phyloP scores from a whole-genome alignment of 306 rosid species.

The Vigna mungo region DNA sequence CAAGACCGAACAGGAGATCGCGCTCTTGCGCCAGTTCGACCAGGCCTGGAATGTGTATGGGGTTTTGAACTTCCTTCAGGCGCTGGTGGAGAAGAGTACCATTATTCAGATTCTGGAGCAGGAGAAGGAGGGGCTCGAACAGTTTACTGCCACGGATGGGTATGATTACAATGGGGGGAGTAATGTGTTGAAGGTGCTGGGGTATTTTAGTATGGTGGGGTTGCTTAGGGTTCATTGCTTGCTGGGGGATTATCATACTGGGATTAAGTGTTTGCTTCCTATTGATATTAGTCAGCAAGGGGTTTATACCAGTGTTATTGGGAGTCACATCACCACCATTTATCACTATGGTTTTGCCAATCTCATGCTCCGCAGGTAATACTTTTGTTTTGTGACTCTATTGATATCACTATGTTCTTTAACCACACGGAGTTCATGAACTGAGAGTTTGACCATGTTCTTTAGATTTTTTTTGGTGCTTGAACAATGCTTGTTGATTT shows the following conservation, averaged over 20 bases:
- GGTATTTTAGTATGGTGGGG: conserved; percentile 97
- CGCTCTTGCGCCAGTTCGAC: conserved; percentile 78
- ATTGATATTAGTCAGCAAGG: conserved; percentile 91
- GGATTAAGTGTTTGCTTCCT: conserved; percentile 82
- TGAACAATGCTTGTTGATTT: background rate
- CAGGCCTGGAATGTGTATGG: conserved; percentile 99
- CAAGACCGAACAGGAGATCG: conserved; percentile 83
- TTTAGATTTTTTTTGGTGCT: background rate
- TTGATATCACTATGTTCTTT: background rate
- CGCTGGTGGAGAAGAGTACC: conserved; percentile 86
- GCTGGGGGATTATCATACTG: conserved; percentile 96
- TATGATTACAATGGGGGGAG: conserved; percentile 93
- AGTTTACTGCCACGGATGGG: conserved; percentile 88
- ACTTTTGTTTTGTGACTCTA: background rate
- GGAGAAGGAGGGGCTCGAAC: conserved; percentile 91
- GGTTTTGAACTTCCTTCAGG: conserved; percentile 91
- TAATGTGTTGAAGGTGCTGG: conserved; percentile 97
- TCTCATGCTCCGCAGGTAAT: conserved; percentile 91
- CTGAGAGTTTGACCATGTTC: background rate
- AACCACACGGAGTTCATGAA: background rate
- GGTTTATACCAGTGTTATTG: conserved; percentile 81
- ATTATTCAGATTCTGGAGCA: conserved; percentile 88
- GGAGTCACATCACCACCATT: conserved; percentile 90
- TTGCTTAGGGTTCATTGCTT: conserved; percentile 94
- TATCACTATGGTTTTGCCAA: conserved; percentile 97